Evolutionary conservation across 495 filamentous ascomycete genomes (phyloP).

Genomic region (Pyrenula aspistea): DNA sequence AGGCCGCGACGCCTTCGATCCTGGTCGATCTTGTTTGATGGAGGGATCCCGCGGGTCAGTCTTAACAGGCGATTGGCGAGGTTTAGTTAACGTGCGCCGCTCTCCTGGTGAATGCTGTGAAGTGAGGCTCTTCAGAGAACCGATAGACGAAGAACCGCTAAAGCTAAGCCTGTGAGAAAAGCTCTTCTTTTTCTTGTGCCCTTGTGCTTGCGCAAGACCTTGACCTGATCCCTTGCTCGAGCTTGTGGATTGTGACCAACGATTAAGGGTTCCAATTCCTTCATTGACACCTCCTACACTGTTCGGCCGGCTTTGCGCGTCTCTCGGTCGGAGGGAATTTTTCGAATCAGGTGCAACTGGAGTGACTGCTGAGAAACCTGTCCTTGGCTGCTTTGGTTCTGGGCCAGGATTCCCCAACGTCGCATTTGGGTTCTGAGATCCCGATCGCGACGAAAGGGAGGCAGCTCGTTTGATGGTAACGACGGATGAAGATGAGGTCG

Average conservation of each 20-base stretch:
- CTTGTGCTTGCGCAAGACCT: conserved; percentile 26
- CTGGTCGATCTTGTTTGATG: neutral
- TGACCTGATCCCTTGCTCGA: conserved; percentile 51
- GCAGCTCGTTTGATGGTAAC: conserved; percentile 11
- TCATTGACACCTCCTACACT: conserved; percentile 41
- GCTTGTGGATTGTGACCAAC: conserved; percentile 69
- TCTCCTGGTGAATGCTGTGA: conserved; percentile 10
- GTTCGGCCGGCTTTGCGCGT: neutral
- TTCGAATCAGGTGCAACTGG: conserved; percentile 12
- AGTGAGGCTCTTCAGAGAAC: conserved; percentile 1
- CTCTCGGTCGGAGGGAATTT: conserved; percentile 1
- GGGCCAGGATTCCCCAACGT: conserved; percentile 6
- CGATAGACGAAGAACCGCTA: conserved; percentile 11
- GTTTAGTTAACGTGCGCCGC: conserved; percentile 3
- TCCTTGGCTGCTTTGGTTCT: conserved; percentile 5
- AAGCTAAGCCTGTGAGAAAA: conserved; percentile 43
- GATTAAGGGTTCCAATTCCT: conserved; percentile 61
- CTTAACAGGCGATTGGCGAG: conserved; percentile 7
- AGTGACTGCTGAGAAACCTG: conserved; percentile 8
- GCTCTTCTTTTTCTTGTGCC: conserved; percentile 12
- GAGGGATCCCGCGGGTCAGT: conserved; percentile 2
- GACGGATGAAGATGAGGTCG: conserved; percentile 12
- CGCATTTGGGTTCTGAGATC: conserved; percentile 7
- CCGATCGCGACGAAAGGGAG: conserved; percentile 7
- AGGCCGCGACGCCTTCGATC: neutral